Base-by-base conservation (phyloP, 108 stramenopile species). In the Skeletonema menzelii region DNA sequence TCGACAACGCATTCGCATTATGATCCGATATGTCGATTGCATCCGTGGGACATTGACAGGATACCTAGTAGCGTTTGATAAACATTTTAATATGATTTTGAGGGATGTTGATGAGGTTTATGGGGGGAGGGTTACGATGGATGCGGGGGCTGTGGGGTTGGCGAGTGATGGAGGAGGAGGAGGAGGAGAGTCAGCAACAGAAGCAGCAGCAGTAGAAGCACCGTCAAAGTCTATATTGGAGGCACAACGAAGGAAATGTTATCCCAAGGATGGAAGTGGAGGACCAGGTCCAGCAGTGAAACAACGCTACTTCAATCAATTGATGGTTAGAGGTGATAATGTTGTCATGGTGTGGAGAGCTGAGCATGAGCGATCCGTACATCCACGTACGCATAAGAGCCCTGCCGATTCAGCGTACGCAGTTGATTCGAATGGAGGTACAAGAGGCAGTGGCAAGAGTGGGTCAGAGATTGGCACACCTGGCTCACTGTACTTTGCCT, bases 341-440 rank as follows among this genome's bases (percentile, higher is more conserved):
- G 90, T 95, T 28, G 91, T 95, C 27, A 80, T 87, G 79, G 79
- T 92, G 4, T 95, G 90, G 77, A 81, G 80, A 59, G 94, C 88
- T 4, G 79, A 82, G 17, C 42, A 64, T 15, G 88, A 89, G 73
- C 59, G 74, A 34, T 85, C 86, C 1, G 59, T 55, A 11, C 73
- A 69, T 60, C 81, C 79, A 17, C 53, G 38, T 19, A 83, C 85
- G 30, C 72, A 72, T 42, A 72, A 63, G 35, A 79, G 77, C 32
- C 71, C 77, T 20, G 5, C 24, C 28, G 13, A n/a, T 22, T 79
- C 77, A 6, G 30, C 56, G 30, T 66, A 78, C 62, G 28, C 42
- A 65, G 35, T 31, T 47, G 69, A 35, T 22, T 46, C 56, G 26
- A 22, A 42, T 60, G 59, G 38, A 15, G 8, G 47, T 49, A 22